Evolutionary conservation across 139 green algal genomes (phyloP), one percentile per base, ranked within the genome.

Genomic region (Spirogloea muscicola): DNA sequence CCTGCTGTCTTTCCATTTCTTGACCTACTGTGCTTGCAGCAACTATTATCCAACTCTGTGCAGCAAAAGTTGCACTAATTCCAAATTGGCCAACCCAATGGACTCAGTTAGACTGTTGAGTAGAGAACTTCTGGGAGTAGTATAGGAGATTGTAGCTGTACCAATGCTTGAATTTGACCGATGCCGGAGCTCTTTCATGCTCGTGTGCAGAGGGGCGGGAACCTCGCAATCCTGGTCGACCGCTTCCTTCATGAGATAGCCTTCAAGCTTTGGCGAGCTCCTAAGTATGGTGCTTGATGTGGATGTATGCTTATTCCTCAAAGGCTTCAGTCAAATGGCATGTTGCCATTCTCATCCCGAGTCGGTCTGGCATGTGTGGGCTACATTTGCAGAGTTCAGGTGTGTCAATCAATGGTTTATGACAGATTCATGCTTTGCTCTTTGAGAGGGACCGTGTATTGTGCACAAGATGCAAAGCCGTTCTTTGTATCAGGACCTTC

Each of bases 241-340:
- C 69, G 69, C 18, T 77, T 77, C 21, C 37, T 77, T 34, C 64
- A 72, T 9, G 69, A 77, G 69, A 4, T 77, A 6, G 69, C 69
- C 5, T 77, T 77, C 58, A 77, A 77, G 69, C 69, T 77, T 10
- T 72, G 69, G 58, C n/a, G 61, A 10, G 64, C 64, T 18, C 69
- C 69, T 31, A 77, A 77, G 43, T 77, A 77, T 77, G 69, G 69
- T 37, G 69, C 69, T 74, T 77, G 27, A n/a, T n/a, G n/a, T n/a
- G n/a, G n/a, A n/a, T n/a, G n/a, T n/a, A n/a, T n/a, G n/a, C n/a
- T n/a, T n/a, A n/a, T n/a, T n/a, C n/a, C n/a, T n/a, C n/a, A n/a
- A n/a, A n/a, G n/a, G n/a, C n/a, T n/a, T n/a, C n/a, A n/a, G n/a
- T n/a, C n/a, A n/a, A n/a, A n/a, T n/a, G n/a, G n/a, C n/a, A n/a